Evolutionary conservation across 139 green algal species (phyloP).

Genomic region (Chlorella ohadii): DNA sequence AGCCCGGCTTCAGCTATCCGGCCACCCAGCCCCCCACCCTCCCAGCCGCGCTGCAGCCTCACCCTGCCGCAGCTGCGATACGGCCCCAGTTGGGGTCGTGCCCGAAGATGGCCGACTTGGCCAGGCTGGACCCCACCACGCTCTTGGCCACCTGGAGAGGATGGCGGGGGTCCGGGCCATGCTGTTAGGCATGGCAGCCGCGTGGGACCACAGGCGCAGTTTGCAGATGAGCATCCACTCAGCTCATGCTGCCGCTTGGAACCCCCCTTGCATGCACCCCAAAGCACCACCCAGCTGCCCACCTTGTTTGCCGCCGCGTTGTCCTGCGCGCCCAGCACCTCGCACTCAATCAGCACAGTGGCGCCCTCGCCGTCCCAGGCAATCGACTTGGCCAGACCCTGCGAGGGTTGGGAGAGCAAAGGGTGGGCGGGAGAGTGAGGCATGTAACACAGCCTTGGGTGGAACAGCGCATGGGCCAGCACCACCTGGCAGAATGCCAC

Average conservation of each 20-base stretch:
- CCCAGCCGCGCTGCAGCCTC: conserved; percentile 2
- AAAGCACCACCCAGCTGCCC: not conserved
- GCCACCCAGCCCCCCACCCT: not conserved
- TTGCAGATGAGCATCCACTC: no score
- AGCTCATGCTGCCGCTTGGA: no score
- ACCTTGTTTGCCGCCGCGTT: conserved; percentile 65
- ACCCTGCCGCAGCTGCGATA: conserved; percentile 95
- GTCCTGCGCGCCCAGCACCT: conserved; percentile 53
- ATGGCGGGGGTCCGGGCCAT: not conserved
- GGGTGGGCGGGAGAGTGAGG: no score
- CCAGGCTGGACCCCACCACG: conserved; percentile 85
- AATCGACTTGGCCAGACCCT: conserved; percentile 95
- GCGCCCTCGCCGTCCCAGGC: conserved; percentile 99
- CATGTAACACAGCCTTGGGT: no score
- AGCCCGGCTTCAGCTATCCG: not conserved
- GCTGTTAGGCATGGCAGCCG: conserved; percentile 50
- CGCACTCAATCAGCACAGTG: conserved; percentile 94
- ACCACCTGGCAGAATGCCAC: no score
- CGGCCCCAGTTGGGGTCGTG: conserved; percentile 99
- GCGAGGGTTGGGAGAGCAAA: no score
- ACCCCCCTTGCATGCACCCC: no score
- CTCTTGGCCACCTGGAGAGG: conserved; percentile 74
- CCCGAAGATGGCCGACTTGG: conserved; percentile 96
- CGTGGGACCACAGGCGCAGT: no score
- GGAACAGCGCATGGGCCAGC: no score